Conservation (phyloP, 192 early-diverging fungal genomes). For the Backusella westeae region DNA sequence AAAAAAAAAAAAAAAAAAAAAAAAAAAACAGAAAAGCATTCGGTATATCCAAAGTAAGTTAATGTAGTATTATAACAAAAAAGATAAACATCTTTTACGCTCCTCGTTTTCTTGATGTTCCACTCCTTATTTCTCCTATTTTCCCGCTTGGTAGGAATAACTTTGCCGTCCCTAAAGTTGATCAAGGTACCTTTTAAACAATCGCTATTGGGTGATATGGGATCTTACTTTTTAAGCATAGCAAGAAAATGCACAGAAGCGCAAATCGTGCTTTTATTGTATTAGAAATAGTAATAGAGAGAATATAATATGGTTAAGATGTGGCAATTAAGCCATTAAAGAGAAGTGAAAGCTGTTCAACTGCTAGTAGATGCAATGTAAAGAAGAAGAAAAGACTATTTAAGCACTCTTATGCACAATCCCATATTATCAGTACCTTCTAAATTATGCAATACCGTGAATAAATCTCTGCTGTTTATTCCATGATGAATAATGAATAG, state of each 20-base stretch:
- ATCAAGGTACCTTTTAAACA: neutral
- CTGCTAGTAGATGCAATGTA: neutral
- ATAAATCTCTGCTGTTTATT: neutral
- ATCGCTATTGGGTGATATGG: neutral
- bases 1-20: neutral
- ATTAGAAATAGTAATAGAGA: no score
- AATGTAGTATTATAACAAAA: neutral
- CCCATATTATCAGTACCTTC: neutral
- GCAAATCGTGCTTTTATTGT: neutral
- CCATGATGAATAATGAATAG: neutral
- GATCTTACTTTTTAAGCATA: neutral
- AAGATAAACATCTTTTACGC: neutral
- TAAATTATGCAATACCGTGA: neutral
- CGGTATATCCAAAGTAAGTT: neutral
- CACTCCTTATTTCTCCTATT: slow-evolving; percentile 1
- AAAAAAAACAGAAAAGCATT: neutral
- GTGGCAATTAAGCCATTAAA: no score
- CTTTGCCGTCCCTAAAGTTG: neutral
- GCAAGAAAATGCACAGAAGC: neutral
- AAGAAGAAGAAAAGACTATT: neutral
- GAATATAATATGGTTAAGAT: no score
- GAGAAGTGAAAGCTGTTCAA: no score
- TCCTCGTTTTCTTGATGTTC: neutral
- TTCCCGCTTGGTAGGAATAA: neutral
- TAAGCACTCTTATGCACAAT: neutral